A percentile compares a stretch with the other conserved stretches of the same genome.
Conservation (phyloP, 208 protist genomes). For the Leptomonas pyrrhocoris region DNA sequence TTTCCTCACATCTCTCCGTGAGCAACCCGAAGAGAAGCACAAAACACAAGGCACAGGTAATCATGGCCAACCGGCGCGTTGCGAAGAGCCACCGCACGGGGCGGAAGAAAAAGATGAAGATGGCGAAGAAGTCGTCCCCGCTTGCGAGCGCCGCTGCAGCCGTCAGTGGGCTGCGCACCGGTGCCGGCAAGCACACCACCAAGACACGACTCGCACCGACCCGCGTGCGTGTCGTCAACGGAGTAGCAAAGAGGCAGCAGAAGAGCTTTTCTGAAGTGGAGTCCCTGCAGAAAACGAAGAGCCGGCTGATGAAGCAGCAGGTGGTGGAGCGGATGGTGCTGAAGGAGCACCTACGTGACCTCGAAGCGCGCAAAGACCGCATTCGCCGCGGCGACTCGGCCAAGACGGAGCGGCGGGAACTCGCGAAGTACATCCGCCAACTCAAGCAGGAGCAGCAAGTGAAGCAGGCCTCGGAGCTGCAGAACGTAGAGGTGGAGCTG, state of each 20-base stretch:
- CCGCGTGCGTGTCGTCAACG: constrained; percentile 19
- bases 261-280: constrained; percentile 22
- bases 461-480: constrained; percentile 77
- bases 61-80: constrained; percentile 52
- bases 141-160: constrained; percentile 6
- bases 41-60: background rate
- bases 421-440: constrained; percentile 88
- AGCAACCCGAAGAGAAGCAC: background rate
- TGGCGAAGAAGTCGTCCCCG: constrained; percentile 29
- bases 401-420: constrained; percentile 84
- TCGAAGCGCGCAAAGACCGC: constrained; percentile 64
- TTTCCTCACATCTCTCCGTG: too few species aligned
- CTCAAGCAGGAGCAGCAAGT: constrained; percentile 77
- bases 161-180: constrained; percentile 4
- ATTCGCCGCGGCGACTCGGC: constrained; percentile 74
- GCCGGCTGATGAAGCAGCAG: constrained; percentile 75
- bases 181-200: constrained; percentile 9
- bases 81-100: constrained; percentile 33
- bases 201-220: constrained; percentile 12
- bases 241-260: constrained; percentile 21
- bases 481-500: constrained; percentile 66
- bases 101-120: constrained; percentile 48
- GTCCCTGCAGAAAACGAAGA: constrained; percentile 46
- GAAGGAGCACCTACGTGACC: constrained; percentile 77
- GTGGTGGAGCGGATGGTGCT: constrained; percentile 84